Percentiles rank a stretch among this genome's conserved stretches.
Evolutionary conservation across 345 rosid genomes (phyloP).

Genomic region (Ceriops zippeliana): DNA sequence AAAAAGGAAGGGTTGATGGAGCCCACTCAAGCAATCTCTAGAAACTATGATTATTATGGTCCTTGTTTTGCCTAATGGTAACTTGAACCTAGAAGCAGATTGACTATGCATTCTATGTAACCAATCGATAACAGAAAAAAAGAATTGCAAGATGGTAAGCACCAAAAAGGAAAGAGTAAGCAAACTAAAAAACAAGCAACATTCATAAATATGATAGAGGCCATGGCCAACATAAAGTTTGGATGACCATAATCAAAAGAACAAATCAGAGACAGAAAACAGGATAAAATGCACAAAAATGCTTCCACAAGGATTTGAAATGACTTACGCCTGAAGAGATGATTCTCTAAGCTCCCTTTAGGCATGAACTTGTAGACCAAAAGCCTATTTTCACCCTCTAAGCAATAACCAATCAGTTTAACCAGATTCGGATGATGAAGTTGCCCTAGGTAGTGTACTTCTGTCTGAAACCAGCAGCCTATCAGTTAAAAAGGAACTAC

Average conservation of each 20-base stretch:
- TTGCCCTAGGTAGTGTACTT: constrained; percentile 93
- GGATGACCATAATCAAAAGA: not conserved
- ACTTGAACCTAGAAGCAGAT: not conserved
- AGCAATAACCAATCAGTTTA: constrained; percentile 80
- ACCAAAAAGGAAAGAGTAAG: not conserved
- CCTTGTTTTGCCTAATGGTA: not conserved
- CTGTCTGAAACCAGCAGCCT: constrained; percentile 60
- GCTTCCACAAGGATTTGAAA: not conserved
- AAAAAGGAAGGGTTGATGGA: no score
- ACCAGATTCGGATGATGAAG: constrained; percentile 92
- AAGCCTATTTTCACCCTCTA: constrained; percentile 78
- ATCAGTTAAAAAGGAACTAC: constrained; percentile 20
- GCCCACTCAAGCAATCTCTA: no score
- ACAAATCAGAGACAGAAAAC: not conserved
- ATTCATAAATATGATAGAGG: no score
- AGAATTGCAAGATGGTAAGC: not conserved
- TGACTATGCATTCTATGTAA: not conserved
- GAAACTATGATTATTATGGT: no score
- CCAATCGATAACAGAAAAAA: not conserved
- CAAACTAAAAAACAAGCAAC: not conserved
- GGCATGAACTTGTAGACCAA: constrained; percentile 94
- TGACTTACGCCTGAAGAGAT: constrained; percentile 56
- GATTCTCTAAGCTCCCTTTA: constrained; percentile 93
- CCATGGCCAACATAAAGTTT: not conserved
- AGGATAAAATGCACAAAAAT: not conserved